These are phyloP conservation scores for Eutrema japonicum DNA, from an alignment of 345 rosid genomes.

Conservation along the genomic window DNA sequence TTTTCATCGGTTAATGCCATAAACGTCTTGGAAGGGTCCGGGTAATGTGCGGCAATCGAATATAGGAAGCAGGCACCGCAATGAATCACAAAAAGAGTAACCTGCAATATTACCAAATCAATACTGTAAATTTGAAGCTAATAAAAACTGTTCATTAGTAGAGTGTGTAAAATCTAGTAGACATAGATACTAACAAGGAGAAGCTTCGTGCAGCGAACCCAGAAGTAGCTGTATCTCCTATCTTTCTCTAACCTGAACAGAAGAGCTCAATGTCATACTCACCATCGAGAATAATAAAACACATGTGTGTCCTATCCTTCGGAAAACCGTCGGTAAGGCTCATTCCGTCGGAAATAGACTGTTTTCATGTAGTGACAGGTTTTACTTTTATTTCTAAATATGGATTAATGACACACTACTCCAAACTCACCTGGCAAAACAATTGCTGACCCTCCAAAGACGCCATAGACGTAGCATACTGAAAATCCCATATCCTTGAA, in stretches of 20 bases:
- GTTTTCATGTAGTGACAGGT: too few species aligned
- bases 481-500: conserved; percentile 64
- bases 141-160: too few species aligned
- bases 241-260: conserved; percentile 83
- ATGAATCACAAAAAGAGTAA: conserved; percentile 77
- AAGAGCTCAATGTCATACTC: neutral
- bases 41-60: conserved; percentile 55
- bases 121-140: too few species aligned
- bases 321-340: too few species aligned
- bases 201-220: conserved; percentile 74
- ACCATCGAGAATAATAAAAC: neutral
- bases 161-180: neutral
- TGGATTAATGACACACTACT: neutral
- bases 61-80: conserved; percentile 76
- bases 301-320: too few species aligned
- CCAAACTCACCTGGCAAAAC: conserved; percentile 54
- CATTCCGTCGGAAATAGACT: too few species aligned
- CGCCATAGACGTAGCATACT: conserved; percentile 95
- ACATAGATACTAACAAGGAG: conserved; percentile 58
- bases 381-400: too few species aligned
- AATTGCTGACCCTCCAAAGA: conserved; percentile 69
- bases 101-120: conserved; percentile 49
- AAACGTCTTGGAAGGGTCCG: conserved; percentile 61
- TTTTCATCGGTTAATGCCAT: conserved; percentile 55
- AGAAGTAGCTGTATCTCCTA: conserved; percentile 65